A percentile compares a stretch with the other conserved stretches of the same genome.
These are phyloP conservation scores for Neurospora sublineolata DNA, from an alignment of 495 filamentous ascomycete species.

Conservation along the genomic window DNA sequence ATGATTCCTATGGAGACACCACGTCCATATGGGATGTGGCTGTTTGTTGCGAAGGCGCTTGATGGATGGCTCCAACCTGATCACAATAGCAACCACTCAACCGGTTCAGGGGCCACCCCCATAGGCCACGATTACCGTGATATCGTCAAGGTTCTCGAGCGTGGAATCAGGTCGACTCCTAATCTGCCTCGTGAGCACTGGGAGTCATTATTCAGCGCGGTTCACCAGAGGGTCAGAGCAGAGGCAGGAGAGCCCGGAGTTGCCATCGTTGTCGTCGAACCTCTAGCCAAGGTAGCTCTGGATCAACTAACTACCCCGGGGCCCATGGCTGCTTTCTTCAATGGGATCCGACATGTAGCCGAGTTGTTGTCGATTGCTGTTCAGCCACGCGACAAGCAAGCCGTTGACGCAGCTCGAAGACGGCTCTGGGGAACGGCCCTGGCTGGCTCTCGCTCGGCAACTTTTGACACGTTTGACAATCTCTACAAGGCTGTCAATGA, in stretches of 20 bases:
- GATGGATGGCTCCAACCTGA: conserved; percentile 18
- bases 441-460: conserved; percentile 27
- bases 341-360: conserved; percentile 20
- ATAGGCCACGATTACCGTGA: conserved; percentile 57
- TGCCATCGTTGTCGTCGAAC: conserved; percentile 54
- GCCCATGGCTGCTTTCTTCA: neutral
- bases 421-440: conserved; percentile 47
- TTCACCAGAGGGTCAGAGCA: conserved; percentile 44
- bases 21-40: conserved; percentile 31
- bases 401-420: conserved; percentile 45
- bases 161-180: conserved; percentile 42
- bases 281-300: conserved; percentile 46
- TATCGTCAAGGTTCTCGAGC: conserved; percentile 51
- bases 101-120: conserved; percentile 21
- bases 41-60: conserved; percentile 26
- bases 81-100: conserved; percentile 23
- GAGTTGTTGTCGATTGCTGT: conserved; percentile 28
- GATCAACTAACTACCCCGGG: conserved; percentile 14
- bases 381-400: conserved; percentile 41
- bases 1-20: conserved; percentile 25
- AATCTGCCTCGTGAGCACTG: conserved; percentile 41
- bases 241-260: conserved; percentile 57
- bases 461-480: conserved; percentile 49
- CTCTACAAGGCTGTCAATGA: conserved; percentile 44
- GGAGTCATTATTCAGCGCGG: conserved; percentile 47